phyloP scores from a whole-genome alignment of 2,329 filamentous ascomycete genomes.

The Ophiostoma triangulosporum region DNA sequence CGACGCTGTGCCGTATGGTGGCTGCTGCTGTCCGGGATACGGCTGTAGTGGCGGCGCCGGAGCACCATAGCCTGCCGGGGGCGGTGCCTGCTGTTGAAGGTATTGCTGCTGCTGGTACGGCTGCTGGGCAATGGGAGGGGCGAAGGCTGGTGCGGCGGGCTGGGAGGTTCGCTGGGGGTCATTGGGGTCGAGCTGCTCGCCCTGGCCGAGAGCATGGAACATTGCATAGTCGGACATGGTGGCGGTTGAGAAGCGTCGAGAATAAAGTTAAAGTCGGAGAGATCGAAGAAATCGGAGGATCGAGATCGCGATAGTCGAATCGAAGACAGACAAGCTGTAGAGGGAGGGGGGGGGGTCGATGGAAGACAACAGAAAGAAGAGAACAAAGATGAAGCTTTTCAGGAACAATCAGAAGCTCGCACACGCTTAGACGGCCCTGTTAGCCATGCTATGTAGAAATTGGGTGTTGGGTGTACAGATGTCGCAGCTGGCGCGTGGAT shows the following conservation, averaged over 20 bases:
- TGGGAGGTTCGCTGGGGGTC: conserved; percentile 34
- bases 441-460: conserved; percentile 6
- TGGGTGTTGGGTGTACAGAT: not conserved
- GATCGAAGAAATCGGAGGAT: not conserved
- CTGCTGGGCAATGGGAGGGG: conserved; percentile 38
- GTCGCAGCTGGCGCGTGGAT: conserved; percentile 1
- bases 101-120: conserved; percentile 32
- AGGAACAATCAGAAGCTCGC: not conserved
- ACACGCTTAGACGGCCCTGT: not conserved
- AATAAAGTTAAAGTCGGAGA: not conserved
- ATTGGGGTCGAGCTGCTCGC: conserved; percentile 37
- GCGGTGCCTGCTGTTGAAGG: conserved; percentile 20
- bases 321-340: not conserved
- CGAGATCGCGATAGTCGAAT: not conserved
- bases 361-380: not conserved
- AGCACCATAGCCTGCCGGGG: conserved; percentile 22
- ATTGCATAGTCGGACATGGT: conserved; percentile 31
- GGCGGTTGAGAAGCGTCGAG: not conserved
- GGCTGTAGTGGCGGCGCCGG: conserved; percentile 10
- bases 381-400: not conserved
- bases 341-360: not conserved
- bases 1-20: conserved; percentile 21
- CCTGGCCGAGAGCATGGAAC: conserved; percentile 38
- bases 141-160: conserved; percentile 29
- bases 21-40: conserved; percentile 18